Evolutionary conservation across 2,329 filamentous ascomycete species (phyloP).

Genomic region (Apiospora hydei): DNA sequence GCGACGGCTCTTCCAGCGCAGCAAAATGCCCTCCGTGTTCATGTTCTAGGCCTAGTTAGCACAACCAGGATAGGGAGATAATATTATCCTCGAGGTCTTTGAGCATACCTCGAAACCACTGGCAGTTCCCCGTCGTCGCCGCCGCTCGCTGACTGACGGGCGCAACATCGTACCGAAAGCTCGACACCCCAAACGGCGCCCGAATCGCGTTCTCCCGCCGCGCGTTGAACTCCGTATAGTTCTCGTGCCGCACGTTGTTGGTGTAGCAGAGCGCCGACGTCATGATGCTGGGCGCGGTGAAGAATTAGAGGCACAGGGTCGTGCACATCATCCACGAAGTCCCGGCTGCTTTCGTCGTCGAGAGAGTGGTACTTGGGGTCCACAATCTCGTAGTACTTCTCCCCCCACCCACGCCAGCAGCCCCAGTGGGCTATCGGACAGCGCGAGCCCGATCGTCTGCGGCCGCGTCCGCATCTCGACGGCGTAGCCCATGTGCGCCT

Average conservation of each 20-base stretch:
- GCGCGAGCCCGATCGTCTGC: constrained; percentile 50
- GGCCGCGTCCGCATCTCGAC: constrained; percentile 51
- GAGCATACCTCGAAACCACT: constrained; percentile 32
- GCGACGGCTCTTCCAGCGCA: constrained; percentile 27
- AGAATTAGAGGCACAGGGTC: constrained; percentile 35
- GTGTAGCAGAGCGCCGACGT: constrained; percentile 32
- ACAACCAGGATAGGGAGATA: not conserved
- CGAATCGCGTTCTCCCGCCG: constrained; percentile 31
- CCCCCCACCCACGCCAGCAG: constrained; percentile 51
- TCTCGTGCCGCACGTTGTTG: constrained; percentile 30
- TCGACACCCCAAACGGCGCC: constrained; percentile 32
- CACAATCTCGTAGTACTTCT: constrained; percentile 43
- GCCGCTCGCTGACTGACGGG: constrained; percentile 29
- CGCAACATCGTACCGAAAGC: constrained; percentile 30
- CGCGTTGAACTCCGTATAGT: constrained; percentile 29
- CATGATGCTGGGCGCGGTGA: constrained; percentile 34
- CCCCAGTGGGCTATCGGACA: constrained; percentile 52
- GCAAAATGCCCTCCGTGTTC: constrained; percentile 34
- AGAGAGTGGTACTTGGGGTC: constrained; percentile 27
- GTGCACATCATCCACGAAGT: constrained; percentile 29
- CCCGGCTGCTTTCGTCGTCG: constrained; percentile 25
- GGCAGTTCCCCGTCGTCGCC: constrained; percentile 31
- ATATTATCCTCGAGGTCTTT: too few species aligned
- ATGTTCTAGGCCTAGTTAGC: constrained; percentile 27
- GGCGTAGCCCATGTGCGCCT: constrained; percentile 50